Evolutionary conservation across 2,329 filamentous ascomycete genomes (phyloP).

Genomic region (Torrubiellomyces zombiae): DNA sequence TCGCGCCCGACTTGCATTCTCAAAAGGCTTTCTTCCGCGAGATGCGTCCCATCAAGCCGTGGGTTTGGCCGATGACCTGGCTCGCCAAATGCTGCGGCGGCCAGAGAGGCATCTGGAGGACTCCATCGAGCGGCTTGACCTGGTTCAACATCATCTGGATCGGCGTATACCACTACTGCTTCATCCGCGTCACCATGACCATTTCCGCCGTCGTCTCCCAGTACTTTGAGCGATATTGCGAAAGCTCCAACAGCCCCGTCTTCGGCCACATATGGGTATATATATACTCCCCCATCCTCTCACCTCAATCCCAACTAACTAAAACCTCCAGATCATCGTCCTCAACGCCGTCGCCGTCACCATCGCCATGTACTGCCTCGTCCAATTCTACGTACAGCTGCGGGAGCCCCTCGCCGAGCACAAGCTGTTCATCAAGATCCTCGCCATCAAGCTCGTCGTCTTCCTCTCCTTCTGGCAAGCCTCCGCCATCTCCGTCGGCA

Average conservation of each 20-base stretch:
- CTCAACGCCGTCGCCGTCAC: conserved; percentile 59
- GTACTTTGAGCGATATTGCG: conserved; percentile 55
- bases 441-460: conserved; percentile 80
- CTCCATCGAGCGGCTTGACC: conserved; percentile 64
- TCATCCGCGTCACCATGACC: conserved; percentile 65
- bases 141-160: conserved; percentile 86
- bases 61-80: conserved; percentile 61
- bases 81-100: conserved; percentile 55
- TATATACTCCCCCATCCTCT: conserved; percentile 2
- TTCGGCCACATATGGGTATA: conserved; percentile 75
- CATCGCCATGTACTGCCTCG: conserved; percentile 75
- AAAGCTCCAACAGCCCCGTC: conserved; percentile 57
- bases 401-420: conserved; percentile 51
- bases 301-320: conserved; percentile 1
- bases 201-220: conserved; percentile 61
- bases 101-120: conserved; percentile 50
- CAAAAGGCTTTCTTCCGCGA: conserved; percentile 70
- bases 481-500: conserved; percentile 31
- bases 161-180: conserved; percentile 72
- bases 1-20: conserved; percentile 58
- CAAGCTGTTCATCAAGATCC: conserved; percentile 60
- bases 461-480: conserved; percentile 84
- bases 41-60: conserved; percentile 47
- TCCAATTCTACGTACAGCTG: conserved; percentile 75
- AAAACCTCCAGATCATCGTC: conserved; percentile 33